Evolutionary conservation across 192 early-diverging fungal species (phyloP).

Genomic region (Geranomyces michiganensis): DNA sequence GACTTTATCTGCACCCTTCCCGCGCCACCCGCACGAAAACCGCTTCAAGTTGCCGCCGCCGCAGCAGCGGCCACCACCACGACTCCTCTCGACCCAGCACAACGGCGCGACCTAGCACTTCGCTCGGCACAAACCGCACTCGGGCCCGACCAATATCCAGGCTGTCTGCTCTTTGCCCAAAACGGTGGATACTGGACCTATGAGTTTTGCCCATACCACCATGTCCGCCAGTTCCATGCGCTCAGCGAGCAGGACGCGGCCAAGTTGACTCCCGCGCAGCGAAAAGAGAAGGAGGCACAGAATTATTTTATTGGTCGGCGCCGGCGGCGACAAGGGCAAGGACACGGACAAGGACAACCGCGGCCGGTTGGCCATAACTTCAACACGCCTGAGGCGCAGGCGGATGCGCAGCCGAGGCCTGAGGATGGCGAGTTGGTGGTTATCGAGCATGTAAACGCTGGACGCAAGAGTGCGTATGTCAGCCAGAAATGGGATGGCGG

Average conservation of each 20-base stretch:
- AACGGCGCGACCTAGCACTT: background rate
- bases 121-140: constrained; percentile 5
- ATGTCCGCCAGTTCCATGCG: constrained; percentile 11
- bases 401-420: background rate
- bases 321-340: background rate
- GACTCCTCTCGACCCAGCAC: background rate
- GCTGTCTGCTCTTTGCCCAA: background rate
- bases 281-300: background rate
- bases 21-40: background rate
- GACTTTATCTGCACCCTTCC: no score
- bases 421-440: constrained; percentile 22
- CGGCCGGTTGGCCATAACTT: no score
- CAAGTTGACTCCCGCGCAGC: background rate
- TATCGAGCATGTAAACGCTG: constrained; percentile 19
- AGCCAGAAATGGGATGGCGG: constrained; percentile 29
- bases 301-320: constrained; percentile 9
- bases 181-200: constrained; percentile 20
- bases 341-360: no score
- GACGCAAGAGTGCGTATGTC: background rate
- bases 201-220: constrained; percentile 16
- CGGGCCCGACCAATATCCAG: background rate
- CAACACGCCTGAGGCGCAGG: no score
- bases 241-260: constrained; percentile 1
- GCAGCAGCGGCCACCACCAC: background rate
- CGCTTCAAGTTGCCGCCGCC: background rate